phyloP scores from a whole-genome alignment of 2,329 filamentous ascomycete species.

The Hypoxylon rubiginosum region DNA sequence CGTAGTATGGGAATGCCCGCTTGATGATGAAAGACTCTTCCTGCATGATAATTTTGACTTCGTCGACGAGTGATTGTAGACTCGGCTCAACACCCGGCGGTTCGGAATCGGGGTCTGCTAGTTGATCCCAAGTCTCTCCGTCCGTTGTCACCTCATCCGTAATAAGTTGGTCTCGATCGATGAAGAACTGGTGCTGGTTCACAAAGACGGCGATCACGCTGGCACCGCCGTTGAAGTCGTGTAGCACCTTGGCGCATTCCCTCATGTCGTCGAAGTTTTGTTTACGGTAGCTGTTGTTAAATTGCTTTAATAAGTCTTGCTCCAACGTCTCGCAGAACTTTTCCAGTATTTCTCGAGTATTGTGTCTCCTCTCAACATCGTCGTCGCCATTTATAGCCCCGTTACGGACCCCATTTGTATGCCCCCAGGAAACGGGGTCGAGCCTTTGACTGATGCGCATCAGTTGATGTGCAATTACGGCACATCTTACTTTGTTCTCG shows the following conservation, averaged over 20 bases:
- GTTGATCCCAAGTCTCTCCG: conserved; percentile 84
- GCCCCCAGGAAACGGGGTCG: conserved; percentile 80
- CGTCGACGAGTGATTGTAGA: conserved; percentile 90
- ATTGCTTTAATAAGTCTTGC: conserved; percentile 94
- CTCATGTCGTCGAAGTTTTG: conserved; percentile 99
- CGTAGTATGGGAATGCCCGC: conserved; percentile 94
- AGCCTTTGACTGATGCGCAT: conserved; percentile 94
- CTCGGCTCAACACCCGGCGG: conserved; percentile 92
- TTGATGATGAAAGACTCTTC: conserved; percentile 98
- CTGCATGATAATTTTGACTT: conserved; percentile 95
- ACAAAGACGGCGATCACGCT: conserved; percentile 97
- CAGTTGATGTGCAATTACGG: conserved; percentile 92
- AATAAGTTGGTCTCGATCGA: conserved; percentile 92
- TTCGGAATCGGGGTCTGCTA: conserved; percentile 94
- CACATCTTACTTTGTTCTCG: conserved; percentile 94
- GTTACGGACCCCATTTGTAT: conserved; percentile 68
- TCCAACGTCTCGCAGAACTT: conserved; percentile 97
- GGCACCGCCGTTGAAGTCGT: conserved; percentile 95
- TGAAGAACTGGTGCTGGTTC: conserved; percentile 99
- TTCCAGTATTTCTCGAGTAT: conserved; percentile 91
- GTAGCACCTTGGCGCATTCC: conserved; percentile 92
- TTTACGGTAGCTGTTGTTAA: conserved; percentile 95
- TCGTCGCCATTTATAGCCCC: conserved; percentile 64
- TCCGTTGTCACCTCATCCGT: conserved; percentile 86
- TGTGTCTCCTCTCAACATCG: conserved; percentile 62